A percentile compares a stretch with the other conserved stretches of the same genome.
phyloP scores from a whole-genome alignment of 257 asterid species.

The Oldenlandia corymbosa region DNA sequence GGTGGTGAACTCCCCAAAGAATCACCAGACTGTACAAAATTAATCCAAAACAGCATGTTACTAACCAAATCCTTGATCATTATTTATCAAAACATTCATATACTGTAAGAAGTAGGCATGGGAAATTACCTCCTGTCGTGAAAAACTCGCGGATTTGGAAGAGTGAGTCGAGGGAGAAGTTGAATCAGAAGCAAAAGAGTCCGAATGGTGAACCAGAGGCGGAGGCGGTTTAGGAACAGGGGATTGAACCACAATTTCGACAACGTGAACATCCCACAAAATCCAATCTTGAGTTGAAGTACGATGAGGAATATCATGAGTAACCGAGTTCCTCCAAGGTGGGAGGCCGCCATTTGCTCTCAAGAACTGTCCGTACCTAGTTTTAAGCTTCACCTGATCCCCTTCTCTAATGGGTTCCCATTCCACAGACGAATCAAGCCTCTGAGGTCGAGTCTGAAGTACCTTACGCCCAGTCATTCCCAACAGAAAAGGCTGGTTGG shows the following conservation, averaged over 20 bases:
- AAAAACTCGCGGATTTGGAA: constrained; percentile 47
- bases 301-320: constrained; percentile 89
- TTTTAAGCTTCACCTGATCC: constrained; percentile 64
- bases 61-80: not conserved
- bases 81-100: not conserved
- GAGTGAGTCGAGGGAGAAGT: constrained; percentile 53
- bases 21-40: constrained; percentile 60
- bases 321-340: constrained; percentile 90
- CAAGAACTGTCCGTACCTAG: constrained; percentile 79
- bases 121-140: constrained; percentile 58
- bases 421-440: constrained; percentile 80
- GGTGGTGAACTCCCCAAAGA: constrained; percentile 55
- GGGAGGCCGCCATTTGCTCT: constrained; percentile 87
- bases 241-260: constrained; percentile 45
- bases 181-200: constrained; percentile 49
- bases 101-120: not conserved
- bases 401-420: constrained; percentile 89
- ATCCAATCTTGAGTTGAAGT: constrained; percentile 80
- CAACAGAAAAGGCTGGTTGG: constrained; percentile 39
- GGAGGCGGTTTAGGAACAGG: constrained; percentile 33
- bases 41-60: not conserved
- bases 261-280: constrained; percentile 75
- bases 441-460: constrained; percentile 49
- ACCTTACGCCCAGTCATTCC: constrained; percentile 85
- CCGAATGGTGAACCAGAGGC: constrained; percentile 30